Evolutionary conservation across 176 grass and related monocot species (phyloP).

Genomic region (Typha latifolia): DNA sequence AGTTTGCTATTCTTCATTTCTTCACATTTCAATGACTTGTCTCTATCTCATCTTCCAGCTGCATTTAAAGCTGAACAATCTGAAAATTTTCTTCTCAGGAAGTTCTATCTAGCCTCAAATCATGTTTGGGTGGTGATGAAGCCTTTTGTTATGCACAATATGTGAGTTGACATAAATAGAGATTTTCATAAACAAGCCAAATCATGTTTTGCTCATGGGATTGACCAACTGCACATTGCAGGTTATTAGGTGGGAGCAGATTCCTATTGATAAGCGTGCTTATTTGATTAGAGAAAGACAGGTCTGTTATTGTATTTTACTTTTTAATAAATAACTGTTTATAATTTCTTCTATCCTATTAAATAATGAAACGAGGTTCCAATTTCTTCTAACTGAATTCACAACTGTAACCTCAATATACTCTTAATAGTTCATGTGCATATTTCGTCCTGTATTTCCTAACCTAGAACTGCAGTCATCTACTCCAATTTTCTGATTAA

Average conservation of each 20-base stretch:
- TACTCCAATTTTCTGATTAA: too few species aligned
- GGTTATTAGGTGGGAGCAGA: slow-evolving; percentile 98
- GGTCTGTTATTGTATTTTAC: slow-evolving; percentile 26
- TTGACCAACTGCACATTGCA: slow-evolving; percentile 13
- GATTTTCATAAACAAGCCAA: too few species aligned
- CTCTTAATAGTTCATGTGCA: too few species aligned
- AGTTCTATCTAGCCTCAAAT: slow-evolving; percentile 71
- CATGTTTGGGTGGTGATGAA: slow-evolving; percentile 61
- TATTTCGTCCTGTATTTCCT: too few species aligned
- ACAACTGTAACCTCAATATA: too few species aligned
- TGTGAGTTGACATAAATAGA: slow-evolving; percentile 32
- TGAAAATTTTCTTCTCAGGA: slow-evolving; percentile 39
- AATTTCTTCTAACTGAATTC: background rate
- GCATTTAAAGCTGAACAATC: slow-evolving; percentile 17
- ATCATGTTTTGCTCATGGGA: too few species aligned
- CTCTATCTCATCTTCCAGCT: background rate
- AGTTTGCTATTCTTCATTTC: background rate
- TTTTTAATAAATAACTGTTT: slow-evolving; percentile 6
- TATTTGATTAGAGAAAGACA: slow-evolving; percentile 84
- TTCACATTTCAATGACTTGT: background rate
- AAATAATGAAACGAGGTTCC: background rate
- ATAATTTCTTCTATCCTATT: background rate
- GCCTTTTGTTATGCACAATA: slow-evolving; percentile 68
- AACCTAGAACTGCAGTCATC: too few species aligned
- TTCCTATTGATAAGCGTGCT: slow-evolving; percentile 58